A percentile compares a stretch with the other conserved stretches of the same genome.
Conservation (phyloP, 108 stramenopile genomes). For the Schizochytrium sp. region DNA sequence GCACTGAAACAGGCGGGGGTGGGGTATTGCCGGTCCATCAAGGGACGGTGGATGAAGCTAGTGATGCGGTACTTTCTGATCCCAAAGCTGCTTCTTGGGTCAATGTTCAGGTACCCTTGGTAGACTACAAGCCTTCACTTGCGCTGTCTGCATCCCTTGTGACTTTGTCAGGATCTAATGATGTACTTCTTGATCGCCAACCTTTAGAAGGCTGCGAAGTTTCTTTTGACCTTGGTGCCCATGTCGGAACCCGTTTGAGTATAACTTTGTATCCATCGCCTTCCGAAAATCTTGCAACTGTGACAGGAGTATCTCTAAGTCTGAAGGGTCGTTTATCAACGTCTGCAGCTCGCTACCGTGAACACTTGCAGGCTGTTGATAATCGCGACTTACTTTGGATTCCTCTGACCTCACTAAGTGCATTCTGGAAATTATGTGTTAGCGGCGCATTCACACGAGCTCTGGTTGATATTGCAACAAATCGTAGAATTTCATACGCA, state of each 20-base stretch:
- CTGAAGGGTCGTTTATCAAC: background rate
- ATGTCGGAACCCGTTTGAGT: background rate
- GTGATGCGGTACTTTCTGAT: slow-evolving; percentile 15
- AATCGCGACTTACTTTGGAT: background rate
- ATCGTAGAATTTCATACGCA: background rate
- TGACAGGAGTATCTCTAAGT: slow-evolving; percentile 24
- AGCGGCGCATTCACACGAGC: background rate
- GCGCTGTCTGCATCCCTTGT: slow-evolving; percentile 11
- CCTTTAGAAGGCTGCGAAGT: slow-evolving; percentile 30
- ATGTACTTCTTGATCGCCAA: background rate
- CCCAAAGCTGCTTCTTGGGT: slow-evolving; percentile 7
- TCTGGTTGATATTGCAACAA: background rate
- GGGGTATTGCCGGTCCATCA: slow-evolving; percentile 2
- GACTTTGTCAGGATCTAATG: background rate
- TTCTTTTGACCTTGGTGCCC: slow-evolving; percentile 34
- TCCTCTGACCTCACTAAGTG: slow-evolving; percentile 13
- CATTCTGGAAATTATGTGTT: background rate
- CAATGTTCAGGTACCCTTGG: slow-evolving; percentile 29
- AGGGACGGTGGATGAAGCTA: slow-evolving; percentile 28
- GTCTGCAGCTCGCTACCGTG: background rate
- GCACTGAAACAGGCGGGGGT: background rate
- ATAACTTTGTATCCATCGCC: background rate
- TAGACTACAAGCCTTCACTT: slow-evolving; percentile 24
- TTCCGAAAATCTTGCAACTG: background rate
- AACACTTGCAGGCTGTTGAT: background rate